Conservation (phyloP, 495 filamentous ascomycete genomes). For the Aspergillus conjunctus region DNA sequence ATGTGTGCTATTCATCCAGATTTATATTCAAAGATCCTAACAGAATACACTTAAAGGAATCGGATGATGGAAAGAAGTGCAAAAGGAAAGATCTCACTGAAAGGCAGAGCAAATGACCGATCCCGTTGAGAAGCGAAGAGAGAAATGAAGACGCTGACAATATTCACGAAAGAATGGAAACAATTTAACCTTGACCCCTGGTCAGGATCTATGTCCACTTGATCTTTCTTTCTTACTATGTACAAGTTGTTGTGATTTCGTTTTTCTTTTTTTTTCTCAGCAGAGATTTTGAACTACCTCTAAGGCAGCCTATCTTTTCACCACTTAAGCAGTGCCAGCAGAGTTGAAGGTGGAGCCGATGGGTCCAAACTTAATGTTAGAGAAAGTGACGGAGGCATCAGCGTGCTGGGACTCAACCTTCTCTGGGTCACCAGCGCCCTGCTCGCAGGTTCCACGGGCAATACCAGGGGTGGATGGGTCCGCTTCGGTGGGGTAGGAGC, state of each 20-base stretch:
- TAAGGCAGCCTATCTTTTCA: neutral
- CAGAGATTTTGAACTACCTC: neutral
- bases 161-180: constrained; percentile 4
- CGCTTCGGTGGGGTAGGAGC: constrained; percentile 64
- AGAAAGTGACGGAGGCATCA: constrained; percentile 63
- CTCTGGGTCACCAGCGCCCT: constrained; percentile 61
- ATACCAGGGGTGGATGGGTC: constrained; percentile 61
- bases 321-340: neutral
- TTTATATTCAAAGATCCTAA: neutral
- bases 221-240: neutral
- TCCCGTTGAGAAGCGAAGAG: neutral
- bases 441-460: constrained; percentile 68
- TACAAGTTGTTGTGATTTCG: too few species aligned
- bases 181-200: neutral
- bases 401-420: constrained; percentile 58
- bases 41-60: neutral
- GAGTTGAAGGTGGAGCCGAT: constrained; percentile 62
- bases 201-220: constrained; percentile 9
- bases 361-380: constrained; percentile 69
- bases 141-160: neutral
- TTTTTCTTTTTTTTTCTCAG: neutral
- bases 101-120: neutral
- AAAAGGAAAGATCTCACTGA: constrained; percentile 2
- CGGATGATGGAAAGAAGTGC: neutral
- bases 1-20: neutral